Conservation (phyloP, 805 yeast genomes). For the Saccharomycopsis fibuligera region DNA sequence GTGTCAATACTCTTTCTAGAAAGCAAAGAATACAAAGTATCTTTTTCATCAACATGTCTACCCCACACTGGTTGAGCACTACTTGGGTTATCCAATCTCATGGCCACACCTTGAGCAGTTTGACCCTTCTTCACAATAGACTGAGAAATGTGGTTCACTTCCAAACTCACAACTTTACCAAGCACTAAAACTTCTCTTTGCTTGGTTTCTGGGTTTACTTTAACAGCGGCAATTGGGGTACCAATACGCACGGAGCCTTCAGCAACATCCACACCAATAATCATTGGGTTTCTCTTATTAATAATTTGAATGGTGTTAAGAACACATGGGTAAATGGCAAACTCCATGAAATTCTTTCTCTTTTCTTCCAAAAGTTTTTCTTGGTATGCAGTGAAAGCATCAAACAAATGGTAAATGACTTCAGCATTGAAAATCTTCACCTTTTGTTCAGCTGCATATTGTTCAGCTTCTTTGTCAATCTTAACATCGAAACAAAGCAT, state of each 20-base stretch:
- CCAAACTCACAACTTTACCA: conserved; percentile 89
- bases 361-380: conserved; percentile 79
- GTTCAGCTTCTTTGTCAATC: conserved; percentile 97
- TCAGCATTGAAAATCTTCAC: conserved; percentile 93
- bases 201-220: conserved; percentile 78
- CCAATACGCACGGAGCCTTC: conserved; percentile 89
- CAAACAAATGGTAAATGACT: conserved; percentile 93
- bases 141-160: conserved; percentile 86
- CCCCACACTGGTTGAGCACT: conserved; percentile 97
- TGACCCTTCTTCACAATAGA: conserved; percentile 86
- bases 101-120: conserved; percentile 97
- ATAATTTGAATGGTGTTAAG: conserved; percentile 91
- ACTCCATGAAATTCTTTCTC: conserved; percentile 80
- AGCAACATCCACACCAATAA: conserved; percentile 94
- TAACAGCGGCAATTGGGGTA: conserved; percentile 93
- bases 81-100: conserved; percentile 91
- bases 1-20: conserved; percentile 89
- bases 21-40: conserved; percentile 82
- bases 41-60: conserved; percentile 94
- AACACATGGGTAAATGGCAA: conserved; percentile 93
- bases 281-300: conserved; percentile 98
- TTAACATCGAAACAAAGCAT: conserved; percentile 98
- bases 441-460: conserved; percentile 90
- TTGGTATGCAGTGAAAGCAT: conserved; percentile 90
- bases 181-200: conserved; percentile 59